Percentiles rank a stretch among this genome's conserved stretches.
phyloP scores from a whole-genome alignment of 805 yeast genomes.

The Barnettozyma salicaria region DNA sequence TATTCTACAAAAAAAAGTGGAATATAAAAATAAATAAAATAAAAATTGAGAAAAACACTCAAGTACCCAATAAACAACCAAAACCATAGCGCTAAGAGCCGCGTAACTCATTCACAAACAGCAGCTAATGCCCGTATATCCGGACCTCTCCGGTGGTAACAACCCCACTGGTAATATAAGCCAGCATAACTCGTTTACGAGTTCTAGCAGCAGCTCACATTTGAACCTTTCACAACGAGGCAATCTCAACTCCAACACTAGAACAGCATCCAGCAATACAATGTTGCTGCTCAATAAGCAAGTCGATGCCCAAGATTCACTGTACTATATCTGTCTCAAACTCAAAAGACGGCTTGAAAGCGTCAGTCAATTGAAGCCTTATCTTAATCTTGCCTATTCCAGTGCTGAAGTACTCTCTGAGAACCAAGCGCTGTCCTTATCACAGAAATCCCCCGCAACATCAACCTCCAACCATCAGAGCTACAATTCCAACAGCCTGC shows the following conservation, averaged over 20 bases:
- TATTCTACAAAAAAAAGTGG: background rate
- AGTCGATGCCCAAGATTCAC: constrained; percentile 58
- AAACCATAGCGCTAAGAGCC: background rate
- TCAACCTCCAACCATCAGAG: constrained; percentile 12
- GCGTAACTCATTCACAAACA: background rate
- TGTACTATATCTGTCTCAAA: constrained; percentile 58
- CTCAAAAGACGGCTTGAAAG: constrained; percentile 50
- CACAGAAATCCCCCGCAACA: constrained; percentile 28
- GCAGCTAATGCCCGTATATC: constrained; percentile 6
- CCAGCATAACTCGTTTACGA: background rate
- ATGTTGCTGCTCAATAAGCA: constrained; percentile 53
- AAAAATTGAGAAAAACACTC: background rate
- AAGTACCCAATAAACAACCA: constrained; percentile 1
- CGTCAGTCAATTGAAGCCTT: constrained; percentile 65
- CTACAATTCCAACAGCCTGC: constrained; percentile 22
- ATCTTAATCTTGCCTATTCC: constrained; percentile 54
- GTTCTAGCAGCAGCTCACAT: constrained; percentile 11
- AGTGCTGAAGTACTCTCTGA: constrained; percentile 66
- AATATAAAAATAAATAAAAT: background rate
- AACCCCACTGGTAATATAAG: constrained; percentile 1
- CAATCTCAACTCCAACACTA: constrained; percentile 5
- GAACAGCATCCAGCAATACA: constrained; percentile 19
- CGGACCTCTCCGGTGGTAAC: constrained; percentile 4
- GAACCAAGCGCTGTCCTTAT: constrained; percentile 54
- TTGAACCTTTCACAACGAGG: too few relatives aligned